Conservation (phyloP, 805 yeast species). For the Yamadazyma philogaea region DNA sequence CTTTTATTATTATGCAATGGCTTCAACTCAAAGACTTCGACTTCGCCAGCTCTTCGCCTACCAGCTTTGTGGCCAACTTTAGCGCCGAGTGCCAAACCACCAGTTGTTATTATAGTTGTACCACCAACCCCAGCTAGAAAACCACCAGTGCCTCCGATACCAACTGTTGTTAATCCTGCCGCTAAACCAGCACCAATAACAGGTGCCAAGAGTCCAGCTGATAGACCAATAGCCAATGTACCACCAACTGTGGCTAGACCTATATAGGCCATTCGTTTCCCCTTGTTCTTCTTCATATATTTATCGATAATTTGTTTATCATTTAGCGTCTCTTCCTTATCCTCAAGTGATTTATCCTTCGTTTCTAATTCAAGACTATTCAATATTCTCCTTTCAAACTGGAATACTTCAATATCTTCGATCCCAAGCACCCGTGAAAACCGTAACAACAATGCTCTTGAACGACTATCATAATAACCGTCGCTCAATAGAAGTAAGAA, state of each 20-base stretch:
- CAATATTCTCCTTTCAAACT: conserved; percentile 87
- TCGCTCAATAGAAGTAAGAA: conserved; percentile 78
- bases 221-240: conserved; percentile 85
- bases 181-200: conserved; percentile 98
- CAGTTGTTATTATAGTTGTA: conserved; percentile 86
- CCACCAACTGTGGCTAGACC: conserved; percentile 98
- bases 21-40: conserved; percentile 87
- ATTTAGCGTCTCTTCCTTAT: conserved; percentile 70
- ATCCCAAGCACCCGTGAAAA: conserved; percentile 66
- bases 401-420: conserved; percentile 64
- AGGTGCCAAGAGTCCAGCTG: conserved; percentile 95
- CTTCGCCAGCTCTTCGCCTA: conserved; percentile 83
- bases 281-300: conserved; percentile 64
- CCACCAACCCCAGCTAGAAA: conserved; percentile 97
- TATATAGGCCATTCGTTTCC: conserved; percentile 73
- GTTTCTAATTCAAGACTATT: conserved; percentile 83
- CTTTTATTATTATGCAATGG: conserved; percentile 91
- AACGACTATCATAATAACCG: conserved; percentile 84
- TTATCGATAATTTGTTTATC: conserved; percentile 71
- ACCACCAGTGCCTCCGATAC: conserved; percentile 89
- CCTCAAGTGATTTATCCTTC: conserved; percentile 49
- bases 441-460: conserved; percentile 69
- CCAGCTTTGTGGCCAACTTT: conserved; percentile 84
- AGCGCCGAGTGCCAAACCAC: conserved; percentile 90
- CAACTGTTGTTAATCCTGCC: conserved; percentile 93